Evolutionary conservation across 345 rosid species (phyloP), one percentile per base, ranked within the genome.

Genomic region (Citrus cavaleriei): DNA sequence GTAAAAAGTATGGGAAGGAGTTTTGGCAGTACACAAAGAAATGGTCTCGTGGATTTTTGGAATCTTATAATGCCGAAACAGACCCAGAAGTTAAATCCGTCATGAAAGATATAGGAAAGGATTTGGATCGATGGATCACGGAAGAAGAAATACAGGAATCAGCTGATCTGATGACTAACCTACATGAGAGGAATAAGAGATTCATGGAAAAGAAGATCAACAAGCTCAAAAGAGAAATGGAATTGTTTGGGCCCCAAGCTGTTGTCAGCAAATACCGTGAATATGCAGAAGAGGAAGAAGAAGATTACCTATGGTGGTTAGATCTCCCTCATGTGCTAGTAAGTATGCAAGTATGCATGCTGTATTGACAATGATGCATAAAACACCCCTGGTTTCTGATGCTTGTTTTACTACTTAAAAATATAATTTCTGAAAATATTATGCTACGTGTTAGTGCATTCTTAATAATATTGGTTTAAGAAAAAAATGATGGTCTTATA

Each of bases 251-350:
- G 80, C 95, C 98, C 55, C 94, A 92, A 85, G 98, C 98, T 87
- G 98, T 95, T 22, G 90, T 91, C 72, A 89, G 91, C 89, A 95
- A 95, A 85, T 95, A 95, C 77, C 80, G 83, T 57, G 98, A 95
- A 78, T 93, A 93, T 84, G 92, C 88, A 54, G 94, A 93, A 57
- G 91, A 87, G n/a, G 87, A 93, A 77, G 91, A 88, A 79, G 93
- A 91, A 86, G 98, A 95, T 81, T 92, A 87, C 78, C 83, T 95
- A 35, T 93, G 98, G 98, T 95, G 98, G 98, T 84, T 93, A 77
- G 98, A 93, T 86, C 97, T 95, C 82, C 98, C 95, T 19, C 90
- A 89, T 85, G 89, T 95, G 40, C 80, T 93, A 89, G 98, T 95
- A 77, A 80, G 93, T 81, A 54, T 81, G 51, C 70, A 61, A 63